Conservation (phyloP, 2,329 filamentous ascomycete genomes). For the Fusarium longipes region DNA sequence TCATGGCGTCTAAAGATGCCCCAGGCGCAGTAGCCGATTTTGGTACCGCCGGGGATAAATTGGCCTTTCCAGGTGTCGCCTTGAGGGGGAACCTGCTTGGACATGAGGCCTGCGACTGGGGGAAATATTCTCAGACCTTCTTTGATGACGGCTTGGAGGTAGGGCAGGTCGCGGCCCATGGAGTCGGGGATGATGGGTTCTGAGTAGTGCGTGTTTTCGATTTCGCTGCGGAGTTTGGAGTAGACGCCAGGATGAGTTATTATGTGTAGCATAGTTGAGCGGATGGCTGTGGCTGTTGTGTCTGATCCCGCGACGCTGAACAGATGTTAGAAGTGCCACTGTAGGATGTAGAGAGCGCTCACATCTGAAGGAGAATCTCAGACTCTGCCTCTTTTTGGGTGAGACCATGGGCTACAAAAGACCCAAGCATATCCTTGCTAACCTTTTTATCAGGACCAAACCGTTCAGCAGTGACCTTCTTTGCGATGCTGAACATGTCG, state of each 20-base stretch:
- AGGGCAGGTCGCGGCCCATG: slow-evolving; percentile 54
- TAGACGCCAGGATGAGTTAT: slow-evolving; percentile 62
- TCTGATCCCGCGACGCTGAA: slow-evolving; percentile 65
- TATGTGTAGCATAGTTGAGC: slow-evolving; percentile 64
- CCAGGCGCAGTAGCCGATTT: slow-evolving; percentile 51
- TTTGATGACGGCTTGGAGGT: slow-evolving; percentile 62
- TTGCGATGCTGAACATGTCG: slow-evolving; percentile 39
- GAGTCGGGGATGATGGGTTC: slow-evolving; percentile 47
- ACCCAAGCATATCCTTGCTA: slow-evolving; percentile 49
- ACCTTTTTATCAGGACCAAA: slow-evolving; percentile 44
- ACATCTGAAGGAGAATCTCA: slow-evolving; percentile 45
- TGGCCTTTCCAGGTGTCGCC: slow-evolving; percentile 50
- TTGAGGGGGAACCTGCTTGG: slow-evolving; percentile 49
- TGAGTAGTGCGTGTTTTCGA: slow-evolving; percentile 28
- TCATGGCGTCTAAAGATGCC: slow-evolving; percentile 50
- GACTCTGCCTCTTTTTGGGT: slow-evolving; percentile 44
- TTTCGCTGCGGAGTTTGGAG: slow-evolving; percentile 54
- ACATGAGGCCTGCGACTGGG: slow-evolving; percentile 52
- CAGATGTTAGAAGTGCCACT: background rate
- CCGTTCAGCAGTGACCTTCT: slow-evolving; percentile 45
- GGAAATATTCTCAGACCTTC: slow-evolving; percentile 57
- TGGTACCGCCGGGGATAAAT: slow-evolving; percentile 50
- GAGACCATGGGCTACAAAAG: slow-evolving; percentile 47
- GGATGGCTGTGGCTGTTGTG: slow-evolving; percentile 66
- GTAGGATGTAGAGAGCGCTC: background rate